These are phyloP conservation scores for Sanghuangporus weigelae DNA, from an alignment of 1,284 basidiomycete species.

Conservation along the genomic window DNA sequence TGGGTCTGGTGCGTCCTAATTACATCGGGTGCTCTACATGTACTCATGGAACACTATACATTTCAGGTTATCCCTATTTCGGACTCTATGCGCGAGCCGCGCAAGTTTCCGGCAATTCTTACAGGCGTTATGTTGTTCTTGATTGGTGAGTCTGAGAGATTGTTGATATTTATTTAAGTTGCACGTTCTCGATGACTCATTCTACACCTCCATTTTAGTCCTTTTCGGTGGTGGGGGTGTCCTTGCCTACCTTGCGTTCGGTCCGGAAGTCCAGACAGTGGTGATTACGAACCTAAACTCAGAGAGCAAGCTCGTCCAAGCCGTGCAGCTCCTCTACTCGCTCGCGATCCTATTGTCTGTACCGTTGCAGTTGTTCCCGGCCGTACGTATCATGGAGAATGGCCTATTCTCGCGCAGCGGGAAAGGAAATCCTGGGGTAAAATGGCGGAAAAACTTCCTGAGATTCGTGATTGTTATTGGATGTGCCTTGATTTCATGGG, in stretches of 20 bases:
- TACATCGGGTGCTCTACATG: background rate
- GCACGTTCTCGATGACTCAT: background rate
- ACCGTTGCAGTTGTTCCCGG: slow-evolving; percentile 96
- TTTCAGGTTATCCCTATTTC: slow-evolving; percentile 87
- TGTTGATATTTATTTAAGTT: background rate
- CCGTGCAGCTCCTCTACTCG: slow-evolving; percentile 86
- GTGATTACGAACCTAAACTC: slow-evolving; percentile 93
- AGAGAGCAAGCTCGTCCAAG: slow-evolving; percentile 84
- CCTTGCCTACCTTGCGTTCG: slow-evolving; percentile 87
- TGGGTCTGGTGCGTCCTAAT: slow-evolving; percentile 68
- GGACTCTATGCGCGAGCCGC: slow-evolving; percentile 93
- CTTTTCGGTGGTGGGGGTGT: slow-evolving; percentile 90
- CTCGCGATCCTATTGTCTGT: slow-evolving; percentile 92
- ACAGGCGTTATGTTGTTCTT: slow-evolving; percentile 89
- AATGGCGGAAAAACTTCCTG: slow-evolving; percentile 94
- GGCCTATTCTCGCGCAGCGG: slow-evolving; percentile 92
- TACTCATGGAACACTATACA: background rate
- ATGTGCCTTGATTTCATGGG: slow-evolving; percentile 76
- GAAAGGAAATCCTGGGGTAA: slow-evolving; percentile 61
- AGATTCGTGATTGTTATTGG: slow-evolving; percentile 72
- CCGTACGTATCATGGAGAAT: slow-evolving; percentile 95
- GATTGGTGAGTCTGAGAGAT: slow-evolving; percentile 40
- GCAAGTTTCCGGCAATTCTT: slow-evolving; percentile 85
- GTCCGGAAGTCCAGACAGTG: slow-evolving; percentile 85
- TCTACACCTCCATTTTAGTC: slow-evolving; percentile 35